Base-by-base conservation (phyloP, 2,329 filamentous ascomycete species). In the Albifimbria verrucaria region DNA sequence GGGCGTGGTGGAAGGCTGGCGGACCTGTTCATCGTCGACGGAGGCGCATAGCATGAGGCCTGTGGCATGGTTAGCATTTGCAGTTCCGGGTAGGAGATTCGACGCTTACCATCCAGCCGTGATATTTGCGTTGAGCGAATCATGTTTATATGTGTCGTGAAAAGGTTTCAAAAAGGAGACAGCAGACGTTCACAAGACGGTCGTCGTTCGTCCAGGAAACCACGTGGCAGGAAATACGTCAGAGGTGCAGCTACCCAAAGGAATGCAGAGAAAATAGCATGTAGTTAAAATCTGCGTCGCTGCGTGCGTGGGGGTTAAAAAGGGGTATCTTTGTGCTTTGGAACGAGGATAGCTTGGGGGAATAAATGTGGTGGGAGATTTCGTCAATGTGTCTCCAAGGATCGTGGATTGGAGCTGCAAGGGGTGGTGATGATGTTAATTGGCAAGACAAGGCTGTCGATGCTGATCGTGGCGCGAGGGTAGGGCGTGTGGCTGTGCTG, bases 21-120 rank as follows among this genome's bases (percentile, higher is more conserved):
- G 55, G 66, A 88, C 86, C 76, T 89, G 85, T 66, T 91, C 89
- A 70, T 97, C 92, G 72, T 97, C 94, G 64, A 96, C 90, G 2
- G 92, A 96, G 55, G 93, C 93, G 68, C 92, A 93, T 62, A 99
- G 84, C 81, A 96, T 92, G 60, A 97, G 84, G 81, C 93, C 92
- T 96, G 65, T 51, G 48, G 51, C 28, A 48, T 36, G 43, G 62
- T 66, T 54, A 65, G 59, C 23, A 9, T 11, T n/a, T 47, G 44
- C 7, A 9, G 15, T 9, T 12, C 21, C 5, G 44, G 21, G 9
- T 12, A 24, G 15, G 22, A 23, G n/a, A 6, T 18, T 25, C 44
- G 25, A 15, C 7, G 26, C 63, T 54, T 68, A 94, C 92, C 93
- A 75, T 97, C 94, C 49, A 97, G 83, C 73, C 94, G 83, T 60